phyloP scores from a whole-genome alignment of 139 green algal genomes.

The Coccomyxa sp. region DNA sequence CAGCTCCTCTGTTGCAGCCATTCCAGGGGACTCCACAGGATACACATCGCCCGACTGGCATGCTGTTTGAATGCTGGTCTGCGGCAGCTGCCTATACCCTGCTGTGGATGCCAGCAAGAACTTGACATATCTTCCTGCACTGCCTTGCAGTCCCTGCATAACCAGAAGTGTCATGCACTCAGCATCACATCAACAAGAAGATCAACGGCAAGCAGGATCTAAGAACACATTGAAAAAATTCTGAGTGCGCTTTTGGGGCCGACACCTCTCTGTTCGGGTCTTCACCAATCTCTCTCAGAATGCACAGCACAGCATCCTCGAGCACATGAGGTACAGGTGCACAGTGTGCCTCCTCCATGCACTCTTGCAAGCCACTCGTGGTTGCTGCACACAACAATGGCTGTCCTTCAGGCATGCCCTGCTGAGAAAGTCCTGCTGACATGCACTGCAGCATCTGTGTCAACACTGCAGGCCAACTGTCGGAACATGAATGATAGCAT shows the following conservation, averaged over 20 bases:
- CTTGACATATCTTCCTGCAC: conserved; percentile 45
- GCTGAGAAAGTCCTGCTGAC: background rate
- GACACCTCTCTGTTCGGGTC: conserved; percentile 23
- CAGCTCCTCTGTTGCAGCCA: conserved; percentile 10
- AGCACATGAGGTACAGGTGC: conserved; percentile 6
- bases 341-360: background rate
- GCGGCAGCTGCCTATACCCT: conserved; percentile 40
- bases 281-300: conserved; percentile 39
- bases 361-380: background rate
- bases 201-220: background rate
- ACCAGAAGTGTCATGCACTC: background rate
- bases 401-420: background rate
- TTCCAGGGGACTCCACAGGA: background rate
- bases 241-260: background rate
- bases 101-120: conserved; percentile 55
- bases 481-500: too few species aligned
- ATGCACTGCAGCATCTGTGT: background rate
- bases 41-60: background rate
- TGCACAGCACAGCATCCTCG: conserved; percentile 21
- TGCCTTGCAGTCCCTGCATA: conserved; percentile 29
- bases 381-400: background rate
- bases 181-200: background rate
- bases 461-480: too few species aligned
- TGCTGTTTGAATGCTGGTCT: background rate
- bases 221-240: background rate